Evolutionary conservation across 345 rosid genomes (phyloP), one percentile per base, ranked within the genome.

Genomic region (Eucalyptus shirleyi): DNA sequence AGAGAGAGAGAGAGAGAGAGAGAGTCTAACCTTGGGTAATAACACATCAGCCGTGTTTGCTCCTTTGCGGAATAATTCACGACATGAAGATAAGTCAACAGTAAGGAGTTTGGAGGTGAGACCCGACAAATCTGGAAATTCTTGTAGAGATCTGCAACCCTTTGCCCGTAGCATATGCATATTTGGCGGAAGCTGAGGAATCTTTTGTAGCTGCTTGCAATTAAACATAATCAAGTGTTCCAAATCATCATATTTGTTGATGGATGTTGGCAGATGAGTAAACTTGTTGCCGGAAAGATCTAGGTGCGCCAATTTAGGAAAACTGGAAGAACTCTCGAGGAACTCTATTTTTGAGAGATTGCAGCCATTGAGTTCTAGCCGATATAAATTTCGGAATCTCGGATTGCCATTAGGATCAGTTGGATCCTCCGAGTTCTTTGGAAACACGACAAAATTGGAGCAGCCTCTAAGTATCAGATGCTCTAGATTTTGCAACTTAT

Each of bases 131-230:
- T 28, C 1, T 60, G 67, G 17, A 0, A 28, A 3, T 60, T 26
- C 32, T 28, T 60, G 32, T 60, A 67, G 6, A 67, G 21, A 67
- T n/a, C 2, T 67, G 80, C 80, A 67, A 67, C 18, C 2, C 0
- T 4, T 0, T 32, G 80, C 21, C 42, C 1, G 0, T 17, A 67
- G 80, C 1, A 1, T 0, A 17, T 34, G 23, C 12, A 69, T 0
- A 69, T 32, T 8, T 69, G 13, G 42, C 4, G 24, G 42, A 69
- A 69, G 42, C 23, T 9, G 81, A 17, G 81, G 42, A 69, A 69
- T 69, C 13, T 69, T 5, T 69, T 8, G 42, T 17, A 34, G 81
- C 81, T 18, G 81, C 0, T 15, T 5, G 81, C 81, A 32, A 0
- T 69, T 32, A 32, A 0, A 0, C 3, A 17, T 1, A 8, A 0